Base-by-base conservation (phyloP, 129 eudicot species). In the Escallonia rubra region DNA sequence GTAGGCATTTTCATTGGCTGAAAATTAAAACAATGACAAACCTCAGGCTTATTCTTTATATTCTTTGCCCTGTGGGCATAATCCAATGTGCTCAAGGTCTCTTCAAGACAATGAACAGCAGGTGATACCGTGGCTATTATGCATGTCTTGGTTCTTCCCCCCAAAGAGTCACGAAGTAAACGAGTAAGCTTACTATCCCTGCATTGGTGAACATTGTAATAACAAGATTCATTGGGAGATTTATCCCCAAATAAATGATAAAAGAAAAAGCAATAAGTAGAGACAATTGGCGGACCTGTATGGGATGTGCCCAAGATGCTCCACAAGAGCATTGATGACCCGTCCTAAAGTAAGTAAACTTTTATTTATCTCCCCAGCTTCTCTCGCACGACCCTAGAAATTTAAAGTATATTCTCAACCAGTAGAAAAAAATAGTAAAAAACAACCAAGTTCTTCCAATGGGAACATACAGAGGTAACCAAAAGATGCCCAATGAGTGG, bases 121-220 rank as follows among this genome's bases (percentile, higher is more conserved):
- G 99, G 99, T 57, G 99, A 93, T 23, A 93, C 95, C 16, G 99
- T 93, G 23, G 99, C 99, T 71, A 93, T 93, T 45, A 93, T 93
- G 76, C 99, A 93, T 16, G 99, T 93, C 77, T 93, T 93, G 7
- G 99, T 93, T 81, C 96, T 84, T 64, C 99, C 99, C 23, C 99
- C 99, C 83, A 93, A 72, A 9, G 99, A 93, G 65, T 93, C 99
- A 76, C 99, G 96, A 44, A 93, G 88, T 34, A 93, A 64, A 76
- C 99, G 88, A 48, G 99, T 93, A 71, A 93, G 90, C 80, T 93
- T 93, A 67, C 96, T 93, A 77, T 93, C 99, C 82, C 99, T 93
- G 83, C 4, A 75, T 43, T 65, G 55, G 49, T 8, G 10, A 41
- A 7, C 43, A 55, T 60, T 60, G 40, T 4, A 60, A 41, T 41